phyloP scores from a whole-genome alignment of 2,329 filamentous ascomycete genomes.

The Drechmeria coniospora region DNA sequence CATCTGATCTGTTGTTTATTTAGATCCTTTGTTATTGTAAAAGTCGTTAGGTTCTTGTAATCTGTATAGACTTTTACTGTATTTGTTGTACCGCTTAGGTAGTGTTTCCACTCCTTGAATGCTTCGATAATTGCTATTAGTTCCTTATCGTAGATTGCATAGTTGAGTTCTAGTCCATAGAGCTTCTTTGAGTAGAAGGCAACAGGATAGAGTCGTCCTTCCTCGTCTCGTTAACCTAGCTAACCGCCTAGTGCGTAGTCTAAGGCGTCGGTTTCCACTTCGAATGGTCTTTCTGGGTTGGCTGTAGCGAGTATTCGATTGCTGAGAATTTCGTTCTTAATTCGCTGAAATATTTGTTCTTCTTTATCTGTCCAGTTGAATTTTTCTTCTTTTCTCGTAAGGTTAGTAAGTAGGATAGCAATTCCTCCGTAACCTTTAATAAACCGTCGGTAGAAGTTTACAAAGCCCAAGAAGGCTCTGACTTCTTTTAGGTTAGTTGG shows the following conservation, averaged over 20 bases:
- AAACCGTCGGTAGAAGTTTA: slow-evolving; percentile 1
- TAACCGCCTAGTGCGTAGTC: neutral
- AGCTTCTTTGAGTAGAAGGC: slow-evolving; percentile 4
- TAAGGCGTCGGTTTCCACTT: neutral
- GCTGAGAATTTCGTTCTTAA: too few relatives aligned
- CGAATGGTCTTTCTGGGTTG: neutral
- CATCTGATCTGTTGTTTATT: neutral
- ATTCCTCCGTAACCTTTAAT: neutral
- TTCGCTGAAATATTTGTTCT: neutral
- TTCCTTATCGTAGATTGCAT: too few relatives aligned
- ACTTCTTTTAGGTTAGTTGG: slow-evolving; percentile 4
- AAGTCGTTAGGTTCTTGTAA: neutral
- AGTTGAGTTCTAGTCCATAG: slow-evolving; percentile 6
- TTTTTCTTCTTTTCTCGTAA: neutral
- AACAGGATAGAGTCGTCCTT: neutral
- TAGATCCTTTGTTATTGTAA: slow-evolving; percentile 3
- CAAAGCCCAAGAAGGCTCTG: slow-evolving; percentile 6
- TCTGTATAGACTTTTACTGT: slow-evolving; percentile 2
- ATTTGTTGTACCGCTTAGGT: slow-evolving; percentile 1
- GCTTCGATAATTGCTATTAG: neutral
- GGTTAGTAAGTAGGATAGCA: neutral
- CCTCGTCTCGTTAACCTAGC: neutral
- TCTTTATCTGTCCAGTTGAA: neutral
- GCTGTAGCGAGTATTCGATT: neutral
- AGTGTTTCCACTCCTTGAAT: slow-evolving; percentile 6